Evolutionary conservation across 2,329 filamentous ascomycete genomes (phyloP).

Genomic region (Penicillium corylophilum): DNA sequence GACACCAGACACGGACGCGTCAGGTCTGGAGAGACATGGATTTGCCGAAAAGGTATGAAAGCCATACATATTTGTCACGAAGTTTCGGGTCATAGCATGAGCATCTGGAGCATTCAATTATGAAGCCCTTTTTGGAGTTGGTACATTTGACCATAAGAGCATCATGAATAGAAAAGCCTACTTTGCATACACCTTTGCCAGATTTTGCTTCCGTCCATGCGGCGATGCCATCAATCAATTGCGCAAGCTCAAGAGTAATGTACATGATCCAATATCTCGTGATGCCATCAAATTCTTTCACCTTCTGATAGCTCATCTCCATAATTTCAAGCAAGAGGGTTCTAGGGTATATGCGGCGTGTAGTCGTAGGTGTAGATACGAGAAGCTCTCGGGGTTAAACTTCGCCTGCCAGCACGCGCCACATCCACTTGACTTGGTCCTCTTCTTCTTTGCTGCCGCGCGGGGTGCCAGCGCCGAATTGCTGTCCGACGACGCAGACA

Average conservation of each 20-base stretch:
- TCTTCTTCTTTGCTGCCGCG: slow-evolving; percentile 39
- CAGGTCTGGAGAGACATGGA: slow-evolving; percentile 56
- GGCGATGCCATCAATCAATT: slow-evolving; percentile 2
- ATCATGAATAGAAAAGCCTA: not conserved
- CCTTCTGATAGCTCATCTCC: slow-evolving; percentile 4
- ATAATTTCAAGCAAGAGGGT: slow-evolving; percentile 5
- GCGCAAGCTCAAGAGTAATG: slow-evolving; percentile 20
- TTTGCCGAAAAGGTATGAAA: slow-evolving; percentile 50
- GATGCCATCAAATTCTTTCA: slow-evolving; percentile 14
- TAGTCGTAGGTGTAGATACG: not conserved
- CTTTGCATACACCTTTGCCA: not conserved
- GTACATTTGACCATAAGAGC: not conserved
- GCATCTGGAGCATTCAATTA: not conserved
- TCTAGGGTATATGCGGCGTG: slow-evolving; percentile 12
- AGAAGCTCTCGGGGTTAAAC: not conserved
- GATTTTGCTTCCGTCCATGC: not conserved
- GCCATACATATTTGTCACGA: not conserved
- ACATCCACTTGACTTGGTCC: slow-evolving; percentile 41
- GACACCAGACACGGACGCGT: slow-evolving; percentile 51
- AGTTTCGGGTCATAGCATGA: not conserved
- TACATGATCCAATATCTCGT: slow-evolving; percentile 22
- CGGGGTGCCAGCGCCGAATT: slow-evolving; percentile 44
- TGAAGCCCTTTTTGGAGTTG: not conserved
- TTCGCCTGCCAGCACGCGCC: slow-evolving; percentile 38
- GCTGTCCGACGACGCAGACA: slow-evolving; percentile 65